These are phyloP conservation scores for Debaryomyces maramus DNA, from an alignment of 805 yeast species.

Conservation along the genomic window DNA sequence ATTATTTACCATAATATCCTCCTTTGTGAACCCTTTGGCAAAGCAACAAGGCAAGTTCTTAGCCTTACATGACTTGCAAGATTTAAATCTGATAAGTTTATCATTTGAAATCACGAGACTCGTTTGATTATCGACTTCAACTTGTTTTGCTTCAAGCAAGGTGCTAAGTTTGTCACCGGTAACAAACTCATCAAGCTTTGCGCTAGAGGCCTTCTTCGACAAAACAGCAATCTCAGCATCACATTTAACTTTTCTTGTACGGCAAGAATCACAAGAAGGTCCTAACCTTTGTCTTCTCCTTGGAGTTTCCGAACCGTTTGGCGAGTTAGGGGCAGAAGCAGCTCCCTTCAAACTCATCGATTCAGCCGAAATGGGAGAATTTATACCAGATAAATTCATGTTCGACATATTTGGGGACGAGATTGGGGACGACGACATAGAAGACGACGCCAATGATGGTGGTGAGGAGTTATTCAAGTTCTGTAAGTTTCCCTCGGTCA, in stretches of 20 bases:
- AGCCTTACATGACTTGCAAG: slow-evolving; percentile 56
- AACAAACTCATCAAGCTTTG: slow-evolving; percentile 4
- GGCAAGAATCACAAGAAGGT: slow-evolving; percentile 72
- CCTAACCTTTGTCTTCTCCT: slow-evolving; percentile 66
- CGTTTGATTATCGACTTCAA: slow-evolving; percentile 8
- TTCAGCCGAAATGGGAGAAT: neutral
- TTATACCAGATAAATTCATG: slow-evolving; percentile 2
- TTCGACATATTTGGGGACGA: slow-evolving; percentile 8
- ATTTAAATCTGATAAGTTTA: slow-evolving; percentile 49
- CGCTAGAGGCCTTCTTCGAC: slow-evolving; percentile 11
- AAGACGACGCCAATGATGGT: slow-evolving; percentile 5
- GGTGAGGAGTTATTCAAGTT: neutral
- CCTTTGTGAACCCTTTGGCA: slow-evolving; percentile 66
- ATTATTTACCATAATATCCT: slow-evolving; percentile 48
- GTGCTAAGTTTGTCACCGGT: slow-evolving; percentile 6
- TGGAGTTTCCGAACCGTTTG: slow-evolving; percentile 5
- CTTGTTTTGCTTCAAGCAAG: slow-evolving; percentile 4
- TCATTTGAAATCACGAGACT: slow-evolving; percentile 19
- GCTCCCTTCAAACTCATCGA: neutral
- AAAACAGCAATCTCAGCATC: slow-evolving; percentile 59
- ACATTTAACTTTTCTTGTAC: slow-evolving; percentile 70
- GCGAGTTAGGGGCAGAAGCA: slow-evolving; percentile 2
- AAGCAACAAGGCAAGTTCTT: slow-evolving; percentile 51
- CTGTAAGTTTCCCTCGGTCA: slow-evolving; percentile 9
- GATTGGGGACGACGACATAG: slow-evolving; percentile 10